These are phyloP conservation scores for Prosopis cineraria DNA, from an alignment of 306 rosid genomes.

Conservation along the genomic window DNA sequence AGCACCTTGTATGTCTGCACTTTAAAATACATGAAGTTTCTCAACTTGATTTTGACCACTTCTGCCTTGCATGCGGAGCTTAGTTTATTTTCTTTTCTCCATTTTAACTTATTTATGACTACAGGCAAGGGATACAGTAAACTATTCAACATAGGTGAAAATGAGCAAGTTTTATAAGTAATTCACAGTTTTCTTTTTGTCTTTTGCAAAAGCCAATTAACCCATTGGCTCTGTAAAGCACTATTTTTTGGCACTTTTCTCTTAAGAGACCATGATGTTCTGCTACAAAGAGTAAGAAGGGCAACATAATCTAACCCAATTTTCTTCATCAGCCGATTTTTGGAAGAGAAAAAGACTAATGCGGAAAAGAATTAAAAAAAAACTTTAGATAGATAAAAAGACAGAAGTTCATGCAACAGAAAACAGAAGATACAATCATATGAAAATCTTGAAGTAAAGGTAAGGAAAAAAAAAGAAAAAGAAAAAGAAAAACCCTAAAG, in stretches of 20 bases:
- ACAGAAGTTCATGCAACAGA: neutral
- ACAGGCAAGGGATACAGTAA: neutral
- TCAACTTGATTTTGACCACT: neutral
- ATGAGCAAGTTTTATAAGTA: neutral
- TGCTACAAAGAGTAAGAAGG: neutral
- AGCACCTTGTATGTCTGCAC: neutral
- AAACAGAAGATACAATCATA: neutral
- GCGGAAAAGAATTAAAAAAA: neutral
- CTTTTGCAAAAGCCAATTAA: neutral
- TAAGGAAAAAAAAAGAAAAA: no score
- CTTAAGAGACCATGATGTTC: neutral
- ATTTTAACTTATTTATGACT: neutral
- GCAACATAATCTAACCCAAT: conserved; percentile 11
- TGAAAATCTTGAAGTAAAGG: neutral
- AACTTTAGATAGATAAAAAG: neutral
- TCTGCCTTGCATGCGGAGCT: neutral
- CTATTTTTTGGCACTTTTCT: neutral
- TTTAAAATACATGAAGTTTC: neutral
- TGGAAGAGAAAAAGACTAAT: neutral
- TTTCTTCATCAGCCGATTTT: conserved; percentile 3
- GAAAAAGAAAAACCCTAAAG: no score
- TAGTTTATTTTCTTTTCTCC: neutral
- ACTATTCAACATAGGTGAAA: neutral
- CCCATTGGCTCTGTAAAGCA: neutral
- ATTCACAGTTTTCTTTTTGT: neutral